Evolutionary conservation across 2,329 filamentous ascomycete genomes (phyloP), one percentile per base, ranked within the genome.

Genomic region (Fusarium globosum): DNA sequence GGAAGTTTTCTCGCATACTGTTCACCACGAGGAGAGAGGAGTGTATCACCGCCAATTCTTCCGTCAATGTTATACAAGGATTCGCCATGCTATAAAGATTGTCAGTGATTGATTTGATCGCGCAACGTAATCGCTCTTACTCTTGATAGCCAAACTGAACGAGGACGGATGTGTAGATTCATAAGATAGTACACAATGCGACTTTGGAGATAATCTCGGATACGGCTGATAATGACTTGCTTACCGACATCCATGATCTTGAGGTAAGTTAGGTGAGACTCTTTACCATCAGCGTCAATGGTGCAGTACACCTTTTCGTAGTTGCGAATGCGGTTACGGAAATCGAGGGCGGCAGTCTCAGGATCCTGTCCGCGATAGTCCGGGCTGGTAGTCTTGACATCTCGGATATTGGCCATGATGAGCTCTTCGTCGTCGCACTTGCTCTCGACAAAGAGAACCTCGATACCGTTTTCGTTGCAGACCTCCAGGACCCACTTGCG

Each of bases 271-370:
- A 96, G 90, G 76, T 96, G 88, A 76, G 89, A 90, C 86, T 98
- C 96, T 73, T 97, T 93, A 46, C 85, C 86, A 71, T 90, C 88
- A 75, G 93, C 93, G 76, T 97, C 94, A 78, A 99, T 94, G 4
- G 94, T 96, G 84, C 97, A 91, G 83, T 99, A 99, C 35, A 97
- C 93, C 83, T 96, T 96, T 83, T 99, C 96, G 83, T 99, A 99
- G 83, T 98, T 97, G 79, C 93, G 91, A 80, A 99, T 99, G 71
- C 96, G 92, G 79, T 97, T 93, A 71, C 94, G 92, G 85, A 99
- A 99, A 82, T 99, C 96, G 65, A 91, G 88, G 16, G 95, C 96
- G 7, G 96, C 96, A 68, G 90, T 87, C 81, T 99, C 96, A 3
- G 96, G 96, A 80, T 99, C 96, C 82, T 97, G 95, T 62, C 95